Evolutionary conservation across 1,284 basidiomycete genomes (phyloP).

Genomic region (Meripilus lineatus): DNA sequence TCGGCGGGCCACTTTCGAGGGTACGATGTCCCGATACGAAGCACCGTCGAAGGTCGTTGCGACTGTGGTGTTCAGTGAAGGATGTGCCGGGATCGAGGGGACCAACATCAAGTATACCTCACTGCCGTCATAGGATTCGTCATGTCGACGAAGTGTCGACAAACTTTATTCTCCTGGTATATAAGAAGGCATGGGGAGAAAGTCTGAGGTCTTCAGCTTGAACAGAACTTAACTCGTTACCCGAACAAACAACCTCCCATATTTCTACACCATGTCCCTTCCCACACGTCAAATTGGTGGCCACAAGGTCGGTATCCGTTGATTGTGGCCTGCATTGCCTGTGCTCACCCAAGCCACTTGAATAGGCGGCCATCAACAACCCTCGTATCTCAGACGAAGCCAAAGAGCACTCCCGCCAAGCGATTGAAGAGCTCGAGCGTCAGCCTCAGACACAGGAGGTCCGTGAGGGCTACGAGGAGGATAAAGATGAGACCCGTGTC

Average conservation of each 20-base stretch:
- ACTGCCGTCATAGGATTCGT: too few relatives aligned
- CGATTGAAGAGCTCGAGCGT: constrained; percentile 35
- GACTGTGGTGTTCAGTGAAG: too few relatives aligned
- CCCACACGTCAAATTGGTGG: constrained; percentile 23
- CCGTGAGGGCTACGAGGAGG: constrained; percentile 13
- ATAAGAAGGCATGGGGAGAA: too few relatives aligned
- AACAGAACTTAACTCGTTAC: too few relatives aligned
- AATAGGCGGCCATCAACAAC: constrained; percentile 38
- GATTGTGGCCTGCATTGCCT: not conserved
- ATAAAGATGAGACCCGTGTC: constrained; percentile 26
- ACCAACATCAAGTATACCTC: too few relatives aligned
- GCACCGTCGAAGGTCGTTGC: too few relatives aligned
- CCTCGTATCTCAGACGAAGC: constrained; percentile 45
- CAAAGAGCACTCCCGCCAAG: constrained; percentile 43
- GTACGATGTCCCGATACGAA: too few relatives aligned
- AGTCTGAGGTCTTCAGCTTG: too few relatives aligned
- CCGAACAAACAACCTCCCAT: not conserved
- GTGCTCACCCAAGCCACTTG: not conserved
- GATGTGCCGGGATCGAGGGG: too few relatives aligned
- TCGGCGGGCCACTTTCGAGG: too few relatives aligned
- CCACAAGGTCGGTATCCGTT: constrained; percentile 19
- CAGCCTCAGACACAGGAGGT: constrained; percentile 15
- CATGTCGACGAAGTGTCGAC: too few relatives aligned
- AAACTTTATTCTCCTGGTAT: too few relatives aligned
- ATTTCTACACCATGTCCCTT: constrained; percentile 14